These are phyloP conservation scores for Quercus parvula DNA, from an alignment of 306 rosid species.

Conservation along the genomic window DNA sequence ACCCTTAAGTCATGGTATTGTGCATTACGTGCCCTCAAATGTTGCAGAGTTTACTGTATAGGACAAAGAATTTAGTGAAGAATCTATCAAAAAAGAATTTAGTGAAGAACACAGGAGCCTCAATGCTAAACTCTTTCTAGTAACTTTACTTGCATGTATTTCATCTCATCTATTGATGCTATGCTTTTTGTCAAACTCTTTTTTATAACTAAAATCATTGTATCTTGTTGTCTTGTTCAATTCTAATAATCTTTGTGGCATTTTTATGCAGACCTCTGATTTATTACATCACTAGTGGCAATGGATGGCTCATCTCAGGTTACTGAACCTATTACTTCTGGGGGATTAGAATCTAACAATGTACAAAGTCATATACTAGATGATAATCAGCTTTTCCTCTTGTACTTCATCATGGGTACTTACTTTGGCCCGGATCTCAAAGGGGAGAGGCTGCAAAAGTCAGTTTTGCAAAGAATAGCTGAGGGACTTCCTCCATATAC, in stretches of 20 bases:
- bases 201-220: neutral
- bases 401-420: slow-evolving; percentile 55
- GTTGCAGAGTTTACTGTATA: too few species aligned
- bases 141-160: too few species aligned
- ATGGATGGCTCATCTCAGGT: slow-evolving; percentile 22
- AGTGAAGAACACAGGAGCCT: too few species aligned
- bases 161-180: neutral
- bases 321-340: slow-evolving; percentile 7
- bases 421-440: slow-evolving; percentile 65
- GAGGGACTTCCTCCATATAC: slow-evolving; percentile 66
- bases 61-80: too few species aligned
- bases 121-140: too few species aligned
- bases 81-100: too few species aligned
- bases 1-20: too few species aligned
- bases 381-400: slow-evolving; percentile 45
- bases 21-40: too few species aligned
- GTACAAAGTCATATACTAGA: slow-evolving; percentile 11
- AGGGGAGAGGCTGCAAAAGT: slow-evolving; percentile 32
- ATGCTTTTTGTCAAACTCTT: neutral
- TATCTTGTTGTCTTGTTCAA: neutral
- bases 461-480: slow-evolving; percentile 56
- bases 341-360: slow-evolving; percentile 5
- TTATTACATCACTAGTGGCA: neutral
- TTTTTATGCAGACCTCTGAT: slow-evolving; percentile 1
- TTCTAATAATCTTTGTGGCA: neutral